Conservation (phyloP, 23 red algal genomes). For the Gracilaria caudata region DNA sequence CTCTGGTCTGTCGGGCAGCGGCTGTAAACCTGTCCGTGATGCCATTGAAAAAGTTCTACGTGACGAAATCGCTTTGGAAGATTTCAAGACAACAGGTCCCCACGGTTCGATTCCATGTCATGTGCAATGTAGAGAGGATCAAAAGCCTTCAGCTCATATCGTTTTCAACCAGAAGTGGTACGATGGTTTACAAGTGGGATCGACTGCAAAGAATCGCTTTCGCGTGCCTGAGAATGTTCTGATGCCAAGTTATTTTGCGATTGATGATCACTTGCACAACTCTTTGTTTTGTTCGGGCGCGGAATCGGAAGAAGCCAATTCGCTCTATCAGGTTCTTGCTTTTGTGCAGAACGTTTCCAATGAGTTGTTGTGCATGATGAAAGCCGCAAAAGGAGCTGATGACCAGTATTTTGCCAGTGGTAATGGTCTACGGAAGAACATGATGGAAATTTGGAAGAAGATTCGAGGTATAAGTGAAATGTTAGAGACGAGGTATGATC, state of each 20-base stretch:
- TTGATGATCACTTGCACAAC: neutral
- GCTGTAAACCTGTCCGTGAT: neutral
- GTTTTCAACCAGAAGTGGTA: neutral
- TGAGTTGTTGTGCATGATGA: neutral
- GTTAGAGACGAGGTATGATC: neutral
- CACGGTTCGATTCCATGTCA: neutral
- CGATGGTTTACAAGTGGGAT: neutral
- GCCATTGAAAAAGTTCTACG: neutral
- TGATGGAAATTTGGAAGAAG: neutral
- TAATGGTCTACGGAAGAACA: neutral
- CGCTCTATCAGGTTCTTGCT: neutral
- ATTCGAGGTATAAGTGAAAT: neutral
- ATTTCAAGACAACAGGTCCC: neutral
- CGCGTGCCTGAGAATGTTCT: neutral
- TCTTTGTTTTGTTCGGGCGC: neutral
- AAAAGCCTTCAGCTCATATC: neutral
- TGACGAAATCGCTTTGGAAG: neutral
- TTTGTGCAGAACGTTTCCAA: neutral
- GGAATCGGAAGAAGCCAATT: neutral
- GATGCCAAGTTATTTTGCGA: constrained; percentile 6
- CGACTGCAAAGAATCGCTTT: neutral
- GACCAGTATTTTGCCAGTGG: neutral
- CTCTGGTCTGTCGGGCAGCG: neutral
- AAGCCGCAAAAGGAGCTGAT: neutral
- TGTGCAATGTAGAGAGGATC: neutral